A percentile compares a stretch with the other conserved stretches of the same genome.
These are phyloP conservation scores for Gliomastix tumulicola DNA, from an alignment of 2,329 filamentous ascomycete genomes.

Conservation along the genomic window DNA sequence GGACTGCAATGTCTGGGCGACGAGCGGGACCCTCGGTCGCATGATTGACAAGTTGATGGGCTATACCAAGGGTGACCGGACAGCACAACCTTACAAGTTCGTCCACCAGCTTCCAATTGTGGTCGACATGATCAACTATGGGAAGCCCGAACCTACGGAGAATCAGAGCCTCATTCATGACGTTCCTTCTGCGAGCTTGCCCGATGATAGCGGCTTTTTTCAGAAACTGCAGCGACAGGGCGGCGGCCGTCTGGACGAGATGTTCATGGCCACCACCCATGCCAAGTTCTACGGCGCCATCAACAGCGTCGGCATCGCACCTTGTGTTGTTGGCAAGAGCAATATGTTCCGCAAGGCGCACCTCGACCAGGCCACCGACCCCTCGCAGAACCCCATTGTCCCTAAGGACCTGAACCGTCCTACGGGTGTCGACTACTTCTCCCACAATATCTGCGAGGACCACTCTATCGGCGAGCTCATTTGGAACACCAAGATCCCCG, in stretches of 20 bases:
- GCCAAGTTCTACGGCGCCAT: constrained; percentile 98
- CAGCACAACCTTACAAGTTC: constrained; percentile 68
- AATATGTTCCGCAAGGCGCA: constrained; percentile 97
- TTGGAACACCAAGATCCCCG: constrained; percentile 63
- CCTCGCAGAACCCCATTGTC: constrained; percentile 35
- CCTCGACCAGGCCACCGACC: constrained; percentile 64
- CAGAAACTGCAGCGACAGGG: constrained; percentile 28
- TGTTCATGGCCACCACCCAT: constrained; percentile 89
- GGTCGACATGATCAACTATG: constrained; percentile 56
- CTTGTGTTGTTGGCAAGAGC: constrained; percentile 92
- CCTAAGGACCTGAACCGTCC: constrained; percentile 33
- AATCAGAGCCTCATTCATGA: constrained; percentile 13
- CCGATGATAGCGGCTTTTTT: constrained; percentile 13
- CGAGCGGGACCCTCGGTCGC: constrained; percentile 67
- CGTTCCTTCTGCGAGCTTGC: constrained; percentile 11
- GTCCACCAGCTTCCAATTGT: constrained; percentile 90
- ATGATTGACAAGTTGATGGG: constrained; percentile 88
- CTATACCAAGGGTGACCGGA: constrained; percentile 38
- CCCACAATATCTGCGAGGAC: constrained; percentile 94
- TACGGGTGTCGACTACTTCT: constrained; percentile 84
- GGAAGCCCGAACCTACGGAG: constrained; percentile 8
- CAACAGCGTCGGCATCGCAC: constrained; percentile 84
- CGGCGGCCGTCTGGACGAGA: constrained; percentile 84
- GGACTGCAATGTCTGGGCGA: constrained; percentile 95
- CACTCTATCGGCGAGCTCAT: constrained; percentile 90